Evolutionary conservation across 192 early-diverging fungal genomes (phyloP).

Genomic region (Gorgonomyces haynaldii): DNA sequence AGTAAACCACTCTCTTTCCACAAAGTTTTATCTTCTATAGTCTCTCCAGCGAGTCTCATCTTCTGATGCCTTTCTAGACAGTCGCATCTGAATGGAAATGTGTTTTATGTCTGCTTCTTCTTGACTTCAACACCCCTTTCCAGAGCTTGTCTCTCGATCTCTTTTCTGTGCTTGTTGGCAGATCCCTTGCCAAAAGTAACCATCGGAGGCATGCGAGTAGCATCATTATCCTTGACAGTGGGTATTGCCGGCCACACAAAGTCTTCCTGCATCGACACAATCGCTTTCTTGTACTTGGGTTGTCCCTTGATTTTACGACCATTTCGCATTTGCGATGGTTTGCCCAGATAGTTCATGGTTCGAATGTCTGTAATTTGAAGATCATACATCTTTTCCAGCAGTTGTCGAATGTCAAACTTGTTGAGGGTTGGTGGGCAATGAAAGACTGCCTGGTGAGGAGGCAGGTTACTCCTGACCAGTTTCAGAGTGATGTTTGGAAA

Average conservation of each 20-base stretch:
- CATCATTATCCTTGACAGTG: constrained; percentile 9
- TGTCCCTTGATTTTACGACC: background rate
- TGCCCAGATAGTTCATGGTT: constrained; percentile 76
- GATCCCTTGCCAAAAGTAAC: constrained; percentile 1
- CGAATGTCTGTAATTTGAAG: constrained; percentile 74
- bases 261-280: constrained; percentile 56
- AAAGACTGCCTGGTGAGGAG: constrained; percentile 83
- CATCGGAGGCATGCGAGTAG: constrained; percentile 12
- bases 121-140: too few relatives aligned
- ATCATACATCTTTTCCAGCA: constrained; percentile 74
- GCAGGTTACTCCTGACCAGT: constrained; percentile 64
- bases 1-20: too few relatives aligned
- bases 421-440: constrained; percentile 76
- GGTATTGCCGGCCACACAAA: constrained; percentile 47
- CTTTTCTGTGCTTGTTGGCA: constrained; percentile 9
- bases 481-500: constrained; percentile 80
- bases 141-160: constrained; percentile 2
- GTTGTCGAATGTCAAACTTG: constrained; percentile 87
- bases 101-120: too few relatives aligned
- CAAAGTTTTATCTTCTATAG: too few relatives aligned
- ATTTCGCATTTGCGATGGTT: constrained; percentile 7
- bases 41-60: too few relatives aligned
- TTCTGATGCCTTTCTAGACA: too few relatives aligned
- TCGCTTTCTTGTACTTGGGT: constrained; percentile 48
- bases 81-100: too few relatives aligned